Percentiles rank a stretch among this genome's conserved stretches.
Conservation (phyloP, 371 early-diverging fungal species). For the Phascolomyces articulosus region DNA sequence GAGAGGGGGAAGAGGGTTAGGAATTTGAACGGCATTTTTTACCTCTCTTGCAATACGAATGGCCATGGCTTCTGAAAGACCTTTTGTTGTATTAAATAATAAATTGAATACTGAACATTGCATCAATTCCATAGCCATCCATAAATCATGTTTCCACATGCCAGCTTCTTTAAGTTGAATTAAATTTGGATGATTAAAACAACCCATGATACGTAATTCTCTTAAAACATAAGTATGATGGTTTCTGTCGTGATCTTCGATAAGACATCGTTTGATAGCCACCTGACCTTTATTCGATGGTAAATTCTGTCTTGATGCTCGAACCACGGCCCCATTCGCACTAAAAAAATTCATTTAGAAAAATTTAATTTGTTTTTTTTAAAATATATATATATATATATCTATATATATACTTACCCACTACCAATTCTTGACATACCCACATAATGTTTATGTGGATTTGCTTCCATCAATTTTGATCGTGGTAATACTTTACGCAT, state of each 20-base stretch:
- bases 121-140: slow-evolving; percentile 58
- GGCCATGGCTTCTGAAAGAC: slow-evolving; percentile 41
- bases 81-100: slow-evolving; percentile 39
- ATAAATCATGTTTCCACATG: slow-evolving; percentile 47
- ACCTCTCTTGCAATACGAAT: slow-evolving; percentile 44
- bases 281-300: slow-evolving; percentile 29
- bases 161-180: slow-evolving; percentile 43
- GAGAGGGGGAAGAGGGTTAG: too few species aligned
- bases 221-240: slow-evolving; percentile 48
- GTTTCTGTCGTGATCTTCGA: slow-evolving; percentile 48
- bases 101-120: slow-evolving; percentile 51
- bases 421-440: slow-evolving; percentile 45
- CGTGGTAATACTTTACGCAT: slow-evolving; percentile 48
- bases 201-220: slow-evolving; percentile 54
- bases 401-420: slow-evolving; percentile 31
- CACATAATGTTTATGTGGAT: slow-evolving; percentile 41
- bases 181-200: slow-evolving; percentile 39
- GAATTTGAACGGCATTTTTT: too few species aligned
- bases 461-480: slow-evolving; percentile 42
- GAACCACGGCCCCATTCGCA: slow-evolving; percentile 36
- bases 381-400: neutral
- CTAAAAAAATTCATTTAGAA: slow-evolving; percentile 6
- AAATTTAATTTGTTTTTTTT: neutral
- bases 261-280: slow-evolving; percentile 54
- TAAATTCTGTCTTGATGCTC: slow-evolving; percentile 28